These are phyloP conservation scores for Diutina siamensis DNA, from an alignment of 1,139 yeast genomes.

Conservation along the genomic window DNA sequence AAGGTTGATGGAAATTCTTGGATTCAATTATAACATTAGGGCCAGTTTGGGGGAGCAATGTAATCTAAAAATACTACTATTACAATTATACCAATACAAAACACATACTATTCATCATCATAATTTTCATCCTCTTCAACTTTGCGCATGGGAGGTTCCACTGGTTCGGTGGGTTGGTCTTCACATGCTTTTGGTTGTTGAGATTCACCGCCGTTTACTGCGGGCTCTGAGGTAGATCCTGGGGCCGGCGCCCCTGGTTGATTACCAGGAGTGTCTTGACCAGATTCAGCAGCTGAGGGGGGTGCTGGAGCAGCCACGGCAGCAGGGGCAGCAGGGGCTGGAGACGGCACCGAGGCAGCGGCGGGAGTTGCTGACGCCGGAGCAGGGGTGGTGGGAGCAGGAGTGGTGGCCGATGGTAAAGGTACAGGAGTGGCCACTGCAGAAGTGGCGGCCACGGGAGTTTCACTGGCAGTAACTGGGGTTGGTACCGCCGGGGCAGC, in stretches of 20 bases:
- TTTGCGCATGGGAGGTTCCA: conserved; percentile 62
- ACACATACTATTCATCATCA: conserved; percentile 44
- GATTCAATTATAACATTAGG: too few relatives aligned
- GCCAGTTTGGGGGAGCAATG: too few relatives aligned
- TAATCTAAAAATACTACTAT: neutral
- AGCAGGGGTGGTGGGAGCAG: neutral
- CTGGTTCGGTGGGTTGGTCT: conserved; percentile 19
- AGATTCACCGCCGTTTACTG: conserved; percentile 20
- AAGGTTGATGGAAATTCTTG: too few relatives aligned
- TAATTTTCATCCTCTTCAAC: conserved; percentile 79
- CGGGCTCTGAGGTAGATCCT: neutral
- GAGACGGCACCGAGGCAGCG: neutral
- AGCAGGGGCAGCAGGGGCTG: neutral
- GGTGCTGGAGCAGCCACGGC: neutral
- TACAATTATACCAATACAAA: neutral
- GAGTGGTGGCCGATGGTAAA: neutral
- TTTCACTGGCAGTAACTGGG: conserved; percentile 8
- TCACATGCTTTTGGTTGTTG: conserved; percentile 16
- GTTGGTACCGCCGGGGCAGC: conserved; percentile 7
- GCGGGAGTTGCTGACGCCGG: neutral
- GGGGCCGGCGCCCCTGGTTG: neutral
- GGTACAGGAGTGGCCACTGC: neutral
- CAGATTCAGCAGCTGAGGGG: conserved; percentile 7
- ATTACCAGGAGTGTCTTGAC: conserved; percentile 12
- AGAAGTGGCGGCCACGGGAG: neutral